Conservation (phyloP, 2,329 filamentous ascomycete species). For the Cadophora gregata region DNA sequence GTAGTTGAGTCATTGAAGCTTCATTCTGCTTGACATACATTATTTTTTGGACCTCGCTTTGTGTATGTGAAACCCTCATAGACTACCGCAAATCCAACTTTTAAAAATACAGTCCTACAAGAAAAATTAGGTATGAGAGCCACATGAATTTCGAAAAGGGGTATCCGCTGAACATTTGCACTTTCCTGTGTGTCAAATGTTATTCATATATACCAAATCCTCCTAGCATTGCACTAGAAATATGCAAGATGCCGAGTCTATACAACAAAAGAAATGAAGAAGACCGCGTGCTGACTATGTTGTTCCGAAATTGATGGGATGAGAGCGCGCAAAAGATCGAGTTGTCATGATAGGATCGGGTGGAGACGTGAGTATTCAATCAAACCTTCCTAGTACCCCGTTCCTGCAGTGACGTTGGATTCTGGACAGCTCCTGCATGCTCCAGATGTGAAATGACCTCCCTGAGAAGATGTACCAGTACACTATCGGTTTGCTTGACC, state of each 20-base stretch:
- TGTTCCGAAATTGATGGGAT: no score
- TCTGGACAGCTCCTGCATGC: slow-evolving; percentile 20
- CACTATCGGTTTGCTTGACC: slow-evolving; percentile 3
- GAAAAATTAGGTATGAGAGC: neutral
- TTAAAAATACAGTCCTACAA: neutral
- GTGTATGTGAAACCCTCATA: no score
- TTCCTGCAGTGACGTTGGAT: slow-evolving; percentile 23
- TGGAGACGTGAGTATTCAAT: neutral
- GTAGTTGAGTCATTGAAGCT: no score
- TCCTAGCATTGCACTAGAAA: neutral
- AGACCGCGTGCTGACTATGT: neutral
- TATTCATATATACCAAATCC: neutral
- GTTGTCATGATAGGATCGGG: neutral
- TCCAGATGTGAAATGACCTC: slow-evolving; percentile 27
- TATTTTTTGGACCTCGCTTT: no score
- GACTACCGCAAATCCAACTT: neutral
- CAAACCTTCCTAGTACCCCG: slow-evolving; percentile 10
- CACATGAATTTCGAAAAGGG: neutral
- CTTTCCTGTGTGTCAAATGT: neutral
- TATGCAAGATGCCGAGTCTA: neutral
- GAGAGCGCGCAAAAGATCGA: no score
- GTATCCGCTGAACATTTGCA: slow-evolving; percentile 7
- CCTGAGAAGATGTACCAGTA: slow-evolving; percentile 19
- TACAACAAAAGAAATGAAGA: neutral
- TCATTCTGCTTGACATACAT: no score